Percentiles rank a stretch among this genome's conserved stretches.
These are phyloP conservation scores for Penicillium corylophilum DNA, from an alignment of 2,329 filamentous ascomycete species.

Conservation along the genomic window DNA sequence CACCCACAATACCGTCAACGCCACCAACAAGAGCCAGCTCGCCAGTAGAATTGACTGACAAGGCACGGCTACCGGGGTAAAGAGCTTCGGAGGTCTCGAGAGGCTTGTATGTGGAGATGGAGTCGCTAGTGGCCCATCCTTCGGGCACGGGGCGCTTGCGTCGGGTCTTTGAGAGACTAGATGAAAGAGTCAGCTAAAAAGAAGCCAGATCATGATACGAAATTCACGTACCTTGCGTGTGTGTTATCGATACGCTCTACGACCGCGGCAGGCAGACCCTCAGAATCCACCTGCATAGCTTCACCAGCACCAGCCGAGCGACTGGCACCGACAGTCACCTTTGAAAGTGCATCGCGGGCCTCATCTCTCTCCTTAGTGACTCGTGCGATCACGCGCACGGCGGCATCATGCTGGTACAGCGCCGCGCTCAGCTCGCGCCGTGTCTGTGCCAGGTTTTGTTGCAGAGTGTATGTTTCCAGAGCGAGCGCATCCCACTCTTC, in stretches of 20 bases:
- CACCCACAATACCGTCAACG: constrained; percentile 68
- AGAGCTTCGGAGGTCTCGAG: constrained; percentile 55
- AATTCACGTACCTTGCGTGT: constrained; percentile 68
- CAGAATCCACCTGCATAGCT: constrained; percentile 87
- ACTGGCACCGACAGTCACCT: constrained; percentile 69
- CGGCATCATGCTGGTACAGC: constrained; percentile 95
- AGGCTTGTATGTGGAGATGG: constrained; percentile 61
- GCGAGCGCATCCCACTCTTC: constrained; percentile 97
- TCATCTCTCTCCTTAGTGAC: constrained; percentile 90
- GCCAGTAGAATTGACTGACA: constrained; percentile 60
- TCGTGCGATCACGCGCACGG: constrained; percentile 89
- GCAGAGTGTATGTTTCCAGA: constrained; percentile 85
- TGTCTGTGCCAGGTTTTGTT: constrained; percentile 84
- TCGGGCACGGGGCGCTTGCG: constrained; percentile 85
- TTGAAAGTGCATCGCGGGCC: constrained; percentile 82
- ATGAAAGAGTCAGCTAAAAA: constrained; percentile 21
- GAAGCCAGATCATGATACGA: background rate
- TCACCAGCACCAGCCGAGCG: constrained; percentile 62
- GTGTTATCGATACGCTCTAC: constrained; percentile 73
- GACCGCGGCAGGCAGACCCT: constrained; percentile 71
- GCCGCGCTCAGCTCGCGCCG: constrained; percentile 91
- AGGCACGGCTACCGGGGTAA: constrained; percentile 57
- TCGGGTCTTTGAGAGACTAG: constrained; percentile 78
- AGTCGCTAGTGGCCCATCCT: constrained; percentile 77
- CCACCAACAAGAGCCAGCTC: constrained; percentile 73